Percentiles rank a stretch among this genome's conserved stretches.
These are phyloP conservation scores for Sporopachydermia quercuum DNA, from an alignment of 805 yeast genomes.

Conservation along the genomic window DNA sequence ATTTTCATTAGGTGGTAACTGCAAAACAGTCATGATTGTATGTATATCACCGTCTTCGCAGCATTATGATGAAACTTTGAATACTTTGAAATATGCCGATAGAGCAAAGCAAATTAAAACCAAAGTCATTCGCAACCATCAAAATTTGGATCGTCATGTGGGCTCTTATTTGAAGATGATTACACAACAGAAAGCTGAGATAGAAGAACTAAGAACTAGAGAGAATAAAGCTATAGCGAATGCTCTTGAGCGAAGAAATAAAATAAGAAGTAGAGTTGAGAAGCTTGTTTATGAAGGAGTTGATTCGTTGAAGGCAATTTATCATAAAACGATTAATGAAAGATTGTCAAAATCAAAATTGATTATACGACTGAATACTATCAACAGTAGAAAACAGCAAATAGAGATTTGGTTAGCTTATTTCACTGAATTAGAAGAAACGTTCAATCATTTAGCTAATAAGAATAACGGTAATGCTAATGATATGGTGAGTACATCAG, in stretches of 20 bases:
- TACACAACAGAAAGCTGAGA: conserved; percentile 63
- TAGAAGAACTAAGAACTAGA: conserved; percentile 47
- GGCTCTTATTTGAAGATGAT: conserved; percentile 77
- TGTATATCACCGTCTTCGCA: conserved; percentile 77
- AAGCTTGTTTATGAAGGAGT: not conserved
- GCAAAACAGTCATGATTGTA: conserved; percentile 92
- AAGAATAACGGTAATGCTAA: too few relatives aligned
- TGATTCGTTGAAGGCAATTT: not conserved
- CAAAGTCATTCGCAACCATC: conserved; percentile 57
- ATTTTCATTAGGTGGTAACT: conserved; percentile 85
- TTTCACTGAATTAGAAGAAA: not conserved
- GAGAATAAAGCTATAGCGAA: conserved; percentile 28
- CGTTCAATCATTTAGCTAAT: not conserved
- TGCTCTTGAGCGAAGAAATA: conserved; percentile 1
- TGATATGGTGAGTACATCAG: too few relatives aligned
- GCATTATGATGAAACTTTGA: conserved; percentile 87
- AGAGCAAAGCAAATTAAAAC: conserved; percentile 87
- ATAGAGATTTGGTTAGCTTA: conserved; percentile 3
- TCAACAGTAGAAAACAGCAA: conserved; percentile 4
- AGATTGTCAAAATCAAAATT: not conserved
- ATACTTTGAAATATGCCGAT: conserved; percentile 82
- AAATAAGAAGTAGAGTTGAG: conserved; percentile 1
- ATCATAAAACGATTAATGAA: not conserved
- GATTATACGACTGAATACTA: conserved; percentile 3
- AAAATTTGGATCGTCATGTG: conserved; percentile 66